Percentiles rank a stretch among this genome's conserved stretches.
Evolutionary conservation across 768 basidiomycete species (phyloP).

Genomic region (Rhodotorula babjevae): DNA sequence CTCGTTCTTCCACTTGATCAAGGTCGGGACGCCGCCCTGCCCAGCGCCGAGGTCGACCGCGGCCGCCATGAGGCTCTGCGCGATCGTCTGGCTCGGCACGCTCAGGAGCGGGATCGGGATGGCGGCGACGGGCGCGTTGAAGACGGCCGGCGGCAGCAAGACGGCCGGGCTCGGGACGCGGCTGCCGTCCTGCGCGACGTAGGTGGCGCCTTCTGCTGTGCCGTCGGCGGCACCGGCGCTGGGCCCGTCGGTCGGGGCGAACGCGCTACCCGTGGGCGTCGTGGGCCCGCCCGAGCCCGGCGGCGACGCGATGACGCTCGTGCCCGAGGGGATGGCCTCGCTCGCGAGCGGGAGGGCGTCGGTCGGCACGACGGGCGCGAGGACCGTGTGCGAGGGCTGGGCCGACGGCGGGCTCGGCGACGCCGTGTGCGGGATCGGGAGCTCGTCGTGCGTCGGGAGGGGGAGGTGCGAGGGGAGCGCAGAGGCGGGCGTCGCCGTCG

Average conservation of each 20-base stretch:
- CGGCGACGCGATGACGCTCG: slow-evolving; percentile 33
- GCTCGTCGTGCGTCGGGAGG: not conserved
- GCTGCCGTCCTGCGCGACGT: no score
- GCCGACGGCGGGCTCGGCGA: slow-evolving; percentile 18
- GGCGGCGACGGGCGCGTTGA: slow-evolving; percentile 38
- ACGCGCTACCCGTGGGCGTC: slow-evolving; percentile 9
- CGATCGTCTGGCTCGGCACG: slow-evolving; percentile 25
- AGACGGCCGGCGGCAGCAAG: slow-evolving; percentile 34
- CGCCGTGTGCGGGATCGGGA: slow-evolving; percentile 28
- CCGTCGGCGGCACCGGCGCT: no score
- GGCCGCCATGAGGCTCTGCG: slow-evolving; percentile 30
- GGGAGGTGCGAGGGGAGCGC: not conserved
- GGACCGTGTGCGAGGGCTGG: slow-evolving; percentile 31
- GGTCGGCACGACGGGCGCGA: slow-evolving; percentile 25
- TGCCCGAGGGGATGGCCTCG: slow-evolving; percentile 33
- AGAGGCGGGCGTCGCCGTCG: not conserved
- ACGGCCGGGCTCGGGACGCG: slow-evolving; percentile 18
- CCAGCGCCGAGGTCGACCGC: slow-evolving; percentile 44
- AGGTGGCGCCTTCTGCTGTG: no score
- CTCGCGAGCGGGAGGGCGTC: slow-evolving; percentile 21
- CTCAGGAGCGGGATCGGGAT: slow-evolving; percentile 37
- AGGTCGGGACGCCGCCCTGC: slow-evolving; percentile 39
- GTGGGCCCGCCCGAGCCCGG: not conserved
- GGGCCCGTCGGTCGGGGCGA: no score
- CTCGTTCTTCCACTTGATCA: slow-evolving; percentile 44